Percentiles rank a stretch among this genome's conserved stretches.
phyloP scores from a whole-genome alignment of 108 stramenopile species.

The Aurantiochytrium sp. region DNA sequence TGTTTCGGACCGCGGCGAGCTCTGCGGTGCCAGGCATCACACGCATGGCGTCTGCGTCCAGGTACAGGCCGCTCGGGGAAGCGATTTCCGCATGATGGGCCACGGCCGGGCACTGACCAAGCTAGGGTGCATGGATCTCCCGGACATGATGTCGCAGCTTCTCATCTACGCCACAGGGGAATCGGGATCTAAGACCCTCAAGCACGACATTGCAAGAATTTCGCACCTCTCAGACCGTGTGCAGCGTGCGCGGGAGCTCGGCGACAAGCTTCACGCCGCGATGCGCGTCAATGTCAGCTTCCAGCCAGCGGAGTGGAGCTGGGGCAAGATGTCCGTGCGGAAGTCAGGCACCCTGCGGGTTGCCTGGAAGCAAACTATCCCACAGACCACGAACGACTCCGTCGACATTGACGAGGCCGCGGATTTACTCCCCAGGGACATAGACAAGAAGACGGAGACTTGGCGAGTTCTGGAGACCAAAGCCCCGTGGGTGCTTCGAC shows the following conservation, averaged over 20 bases:
- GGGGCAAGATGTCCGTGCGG: not conserved
- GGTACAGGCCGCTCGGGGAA: not conserved
- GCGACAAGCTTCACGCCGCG: not conserved
- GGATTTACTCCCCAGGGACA: not conserved
- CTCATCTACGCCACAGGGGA: not conserved
- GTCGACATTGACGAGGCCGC: not conserved
- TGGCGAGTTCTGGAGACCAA: not conserved
- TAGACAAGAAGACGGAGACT: not conserved
- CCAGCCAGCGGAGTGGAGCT: not conserved
- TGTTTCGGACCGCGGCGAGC: not conserved
- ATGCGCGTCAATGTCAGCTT: constrained; percentile 6
- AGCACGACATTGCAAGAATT: not conserved
- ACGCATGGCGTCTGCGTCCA: constrained; percentile 20
- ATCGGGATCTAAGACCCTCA: constrained; percentile 13
- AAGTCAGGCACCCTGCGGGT: not conserved
- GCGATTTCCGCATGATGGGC: constrained; percentile 24
- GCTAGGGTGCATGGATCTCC: constrained; percentile 23
- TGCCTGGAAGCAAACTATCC: not conserved
- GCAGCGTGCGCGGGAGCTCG: not conserved
- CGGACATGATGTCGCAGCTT: constrained; percentile 4
- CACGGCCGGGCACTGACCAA: not conserved
- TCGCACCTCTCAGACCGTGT: not conserved
- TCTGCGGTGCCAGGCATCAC: not conserved
- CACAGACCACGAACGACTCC: not conserved
- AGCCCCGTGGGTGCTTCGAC: constrained; percentile 8